Base-by-base conservation (phyloP, 2,329 filamentous ascomycete species). In the Leptographium flavum region DNA sequence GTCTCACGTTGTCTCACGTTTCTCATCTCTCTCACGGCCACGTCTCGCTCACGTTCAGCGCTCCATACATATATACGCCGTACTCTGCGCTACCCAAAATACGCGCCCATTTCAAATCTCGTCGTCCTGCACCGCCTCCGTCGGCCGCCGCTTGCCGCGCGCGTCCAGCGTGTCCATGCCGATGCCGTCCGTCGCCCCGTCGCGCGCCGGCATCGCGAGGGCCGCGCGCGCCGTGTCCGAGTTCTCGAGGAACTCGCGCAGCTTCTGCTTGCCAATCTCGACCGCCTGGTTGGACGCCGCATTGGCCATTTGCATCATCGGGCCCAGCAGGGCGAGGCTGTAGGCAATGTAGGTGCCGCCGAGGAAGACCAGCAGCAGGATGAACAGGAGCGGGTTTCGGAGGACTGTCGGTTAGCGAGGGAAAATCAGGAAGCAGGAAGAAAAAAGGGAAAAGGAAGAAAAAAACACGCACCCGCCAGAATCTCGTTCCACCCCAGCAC, bases 401-500 rank as follows among this genome's bases (percentile, higher is more conserved):
- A 96, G 73, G 31, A 98, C 92, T 14, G 39, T n/a, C 6, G 10
- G 22, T 39, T 11, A 19, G 11, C 4, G 11, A 15, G 27, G 14
- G 17, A 22, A 10, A 32, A 35, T 4, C 13, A 25, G 13, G 52
- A 30, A 21, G n/a, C 8, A 5, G n/a, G 19, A 30, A 6, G 9
- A 23, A 52, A 43, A 48, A 43, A 41, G 49, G 15, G 33, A 47
- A 33, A 25, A 31, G 27, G 14, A 30, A 35, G 21, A 28, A 43
- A 42, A 4, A 39, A 13, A 32, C 28, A 60, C 83, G 72, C 73
- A 94, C 88, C 87, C 57, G 88, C 85, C 53, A 94, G 69, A 51
- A 98, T 88, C 65, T 98, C 92, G 63, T 98, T 98, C 92, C 92
- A 98, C n/a, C 92, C 92, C 41, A 98, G 71, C 21, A 87, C 85